Base-by-base conservation (phyloP, 1,139 yeast genomes). In the Debaryomyces coudertii region DNA sequence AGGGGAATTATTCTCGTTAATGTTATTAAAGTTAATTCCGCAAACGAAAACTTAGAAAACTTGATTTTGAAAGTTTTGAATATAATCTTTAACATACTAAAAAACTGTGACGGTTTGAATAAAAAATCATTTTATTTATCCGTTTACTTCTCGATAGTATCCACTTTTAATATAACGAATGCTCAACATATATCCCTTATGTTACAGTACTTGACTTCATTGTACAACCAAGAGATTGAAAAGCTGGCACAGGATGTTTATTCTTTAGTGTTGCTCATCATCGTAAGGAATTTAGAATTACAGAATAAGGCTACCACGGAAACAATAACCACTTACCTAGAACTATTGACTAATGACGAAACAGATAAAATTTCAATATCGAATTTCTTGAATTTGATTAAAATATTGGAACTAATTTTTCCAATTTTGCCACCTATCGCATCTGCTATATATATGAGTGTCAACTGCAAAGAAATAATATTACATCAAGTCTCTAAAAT, bases 121-220 rank as follows among this genome's bases (percentile, higher is more conserved):
- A 41, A 45, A 22, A 37, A 39, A 8, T 44, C 42, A 23, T 54
- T 52, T 42, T 60, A 55, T 41, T 44, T 62, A 5, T 52, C 51
- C 16, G 46, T 55, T 1, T 65, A 64, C 42, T 51, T 62, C 20
- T 44, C 52, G 5, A 33, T 66, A 12, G 42, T 57, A 0, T 46
- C 62, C 3, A 58, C 57, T 36, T 65, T 65, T 36, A 53, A 58
- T 3, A 36, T 55, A 5, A 38, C 47, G 4, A 55, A 56, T 39
- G 59, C 62, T 7, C 56, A 57, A 18, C 72, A 68, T 48, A 40
- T 69, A 12, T 56, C 56, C 7, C 48, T 63, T 4, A 55, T 69
- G 29, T 52, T 69, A 7, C 44, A 50, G 1, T 57, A 50, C 22
- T 51, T 69, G 33, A 53, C 50, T 25, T 64, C 65, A 1, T 45